Conservation (phyloP, 345 rosid species). For the Lepidium sativum region DNA sequence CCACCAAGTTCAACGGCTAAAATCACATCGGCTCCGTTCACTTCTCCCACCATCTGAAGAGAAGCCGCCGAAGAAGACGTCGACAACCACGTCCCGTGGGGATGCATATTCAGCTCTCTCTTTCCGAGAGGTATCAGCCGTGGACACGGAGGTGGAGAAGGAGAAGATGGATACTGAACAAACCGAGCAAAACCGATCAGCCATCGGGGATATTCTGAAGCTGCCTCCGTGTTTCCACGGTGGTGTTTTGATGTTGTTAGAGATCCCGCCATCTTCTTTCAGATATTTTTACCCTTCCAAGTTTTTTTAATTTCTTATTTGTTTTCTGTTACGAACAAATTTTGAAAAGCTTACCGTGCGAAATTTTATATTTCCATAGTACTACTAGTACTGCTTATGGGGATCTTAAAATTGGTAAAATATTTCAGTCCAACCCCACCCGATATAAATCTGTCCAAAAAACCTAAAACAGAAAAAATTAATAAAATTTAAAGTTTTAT, state of each 20-base stretch:
- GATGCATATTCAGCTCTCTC: not conserved
- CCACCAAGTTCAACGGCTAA: conserved; percentile 41
- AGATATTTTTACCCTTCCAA: conserved; percentile 12
- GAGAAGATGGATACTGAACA: conserved; percentile 32
- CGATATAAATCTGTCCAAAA: too few relatives aligned
- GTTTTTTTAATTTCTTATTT: not conserved
- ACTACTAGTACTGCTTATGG: too few relatives aligned
- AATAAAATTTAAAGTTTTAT: too few relatives aligned
- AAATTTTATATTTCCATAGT: not conserved
- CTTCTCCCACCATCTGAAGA: conserved; percentile 33
- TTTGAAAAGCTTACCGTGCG: conserved; percentile 10
- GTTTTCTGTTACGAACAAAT: not conserved
- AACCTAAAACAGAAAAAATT: too few relatives aligned
- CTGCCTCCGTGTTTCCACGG: conserved; percentile 12
- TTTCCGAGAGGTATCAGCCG: conserved; percentile 32
- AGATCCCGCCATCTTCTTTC: conserved; percentile 60
- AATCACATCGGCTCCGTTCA: conserved; percentile 35
- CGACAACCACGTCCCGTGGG: conserved; percentile 63
- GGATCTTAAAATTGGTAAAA: too few relatives aligned
- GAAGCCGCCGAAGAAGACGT: conserved; percentile 41
- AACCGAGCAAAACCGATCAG: conserved; percentile 59
- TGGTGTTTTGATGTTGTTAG: conserved; percentile 17
- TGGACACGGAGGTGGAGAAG: conserved; percentile 39
- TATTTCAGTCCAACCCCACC: too few relatives aligned
- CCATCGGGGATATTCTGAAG: conserved; percentile 36